These are phyloP conservation scores for Sideroxylon spinosum DNA, from an alignment of 179 eudicot species.

Conservation along the genomic window DNA sequence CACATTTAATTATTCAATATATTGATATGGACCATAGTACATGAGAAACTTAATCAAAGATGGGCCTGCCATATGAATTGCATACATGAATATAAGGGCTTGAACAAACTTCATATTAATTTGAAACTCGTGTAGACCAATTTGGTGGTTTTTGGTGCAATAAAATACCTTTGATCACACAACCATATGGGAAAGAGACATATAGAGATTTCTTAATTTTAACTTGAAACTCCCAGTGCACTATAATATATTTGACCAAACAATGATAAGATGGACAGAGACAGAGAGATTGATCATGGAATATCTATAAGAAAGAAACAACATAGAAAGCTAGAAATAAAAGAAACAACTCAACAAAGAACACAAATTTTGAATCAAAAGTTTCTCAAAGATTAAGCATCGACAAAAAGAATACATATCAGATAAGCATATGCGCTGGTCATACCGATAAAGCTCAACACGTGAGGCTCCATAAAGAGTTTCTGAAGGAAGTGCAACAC, in stretches of 20 bases:
- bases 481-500: constrained; percentile 61
- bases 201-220: not conserved
- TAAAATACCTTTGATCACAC: not conserved
- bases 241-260: too few relatives aligned
- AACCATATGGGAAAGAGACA: not conserved
- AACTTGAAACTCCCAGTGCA: too few relatives aligned
- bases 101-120: not conserved
- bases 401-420: not conserved
- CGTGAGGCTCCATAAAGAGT: constrained; percentile 62
- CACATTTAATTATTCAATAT: not conserved
- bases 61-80: not conserved
- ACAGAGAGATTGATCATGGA: not conserved
- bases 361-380: not conserved
- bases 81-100: not conserved
- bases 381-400: not conserved
- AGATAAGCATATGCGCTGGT: not conserved
- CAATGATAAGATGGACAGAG: not conserved
- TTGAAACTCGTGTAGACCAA: not conserved
- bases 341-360: not conserved
- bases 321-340: not conserved
- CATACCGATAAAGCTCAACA: constrained; percentile 89
- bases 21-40: not conserved
- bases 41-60: not conserved
- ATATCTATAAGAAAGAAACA: not conserved
- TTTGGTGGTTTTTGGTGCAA: not conserved